phyloP scores from a whole-genome alignment of 805 yeast genomes.

The Torulaspora franciscae region DNA sequence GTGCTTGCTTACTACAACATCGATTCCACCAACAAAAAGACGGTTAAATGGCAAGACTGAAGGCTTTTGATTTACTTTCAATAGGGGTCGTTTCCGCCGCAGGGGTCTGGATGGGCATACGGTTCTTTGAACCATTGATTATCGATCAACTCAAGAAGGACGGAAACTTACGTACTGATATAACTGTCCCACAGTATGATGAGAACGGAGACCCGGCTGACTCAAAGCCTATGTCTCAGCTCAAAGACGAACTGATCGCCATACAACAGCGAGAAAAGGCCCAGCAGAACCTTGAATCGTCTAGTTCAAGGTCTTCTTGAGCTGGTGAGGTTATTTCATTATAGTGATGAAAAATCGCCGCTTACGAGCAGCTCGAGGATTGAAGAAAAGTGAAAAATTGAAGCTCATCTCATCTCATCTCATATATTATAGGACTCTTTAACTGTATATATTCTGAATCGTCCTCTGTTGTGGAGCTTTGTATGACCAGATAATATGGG shows the following conservation, averaged over 20 bases:
- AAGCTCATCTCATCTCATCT: slow-evolving; percentile 14
- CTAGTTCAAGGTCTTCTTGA: not conserved
- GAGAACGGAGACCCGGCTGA: slow-evolving; percentile 37
- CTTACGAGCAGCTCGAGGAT: not conserved
- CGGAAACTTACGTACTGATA: slow-evolving; percentile 58
- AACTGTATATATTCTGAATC: slow-evolving; percentile 1
- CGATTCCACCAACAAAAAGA: not conserved
- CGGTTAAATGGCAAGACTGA: slow-evolving; percentile 29
- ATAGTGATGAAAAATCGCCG: slow-evolving; percentile 7
- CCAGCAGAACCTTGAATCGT: slow-evolving; percentile 2
- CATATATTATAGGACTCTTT: not conserved
- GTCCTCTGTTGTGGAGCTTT: not conserved
- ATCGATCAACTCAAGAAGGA: slow-evolving; percentile 62
- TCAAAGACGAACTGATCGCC: slow-evolving; percentile 18
- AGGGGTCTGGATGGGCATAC: slow-evolving; percentile 48
- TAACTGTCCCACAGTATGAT: slow-evolving; percentile 51
- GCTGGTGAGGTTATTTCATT: not conserved
- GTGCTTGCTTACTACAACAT: too few species aligned
- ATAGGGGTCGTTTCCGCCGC: slow-evolving; percentile 30
- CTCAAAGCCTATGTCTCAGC: slow-evolving; percentile 20
- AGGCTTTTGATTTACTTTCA: slow-evolving; percentile 28
- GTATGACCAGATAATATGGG: slow-evolving; percentile 46
- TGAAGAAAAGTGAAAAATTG: slow-evolving; percentile 7
- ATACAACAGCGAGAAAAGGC: slow-evolving; percentile 15
- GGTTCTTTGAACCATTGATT: slow-evolving; percentile 70